phyloP scores from a whole-genome alignment of 108 stramenopile genomes.

The Pseudonitzschia multiseries region DNA sequence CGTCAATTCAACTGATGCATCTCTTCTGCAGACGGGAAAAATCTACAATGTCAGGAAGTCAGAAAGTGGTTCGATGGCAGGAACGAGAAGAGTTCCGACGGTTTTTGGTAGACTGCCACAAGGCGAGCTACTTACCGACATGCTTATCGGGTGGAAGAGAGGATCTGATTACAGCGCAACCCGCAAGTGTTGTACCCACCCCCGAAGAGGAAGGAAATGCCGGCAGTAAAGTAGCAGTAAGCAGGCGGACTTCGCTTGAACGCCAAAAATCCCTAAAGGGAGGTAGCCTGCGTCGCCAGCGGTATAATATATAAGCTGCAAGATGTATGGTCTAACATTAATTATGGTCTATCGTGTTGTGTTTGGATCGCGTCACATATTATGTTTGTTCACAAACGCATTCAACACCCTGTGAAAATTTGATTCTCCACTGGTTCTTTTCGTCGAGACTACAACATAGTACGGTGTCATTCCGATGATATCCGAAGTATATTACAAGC shows the following conservation, averaged over 20 bases:
- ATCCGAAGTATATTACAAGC: too few species aligned
- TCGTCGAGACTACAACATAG: too few species aligned
- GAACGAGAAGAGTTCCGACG: slow-evolving; percentile 69
- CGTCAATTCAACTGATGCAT: slow-evolving; percentile 71
- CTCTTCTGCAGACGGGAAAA: slow-evolving; percentile 71
- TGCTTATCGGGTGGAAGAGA: slow-evolving; percentile 66
- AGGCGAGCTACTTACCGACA: slow-evolving; percentile 83
- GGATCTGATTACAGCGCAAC: slow-evolving; percentile 65
- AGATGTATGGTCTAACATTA: too few species aligned
- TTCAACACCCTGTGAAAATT: background rate
- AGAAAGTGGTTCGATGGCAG: slow-evolving; percentile 66
- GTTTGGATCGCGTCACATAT: too few species aligned
- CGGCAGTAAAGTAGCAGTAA: background rate
- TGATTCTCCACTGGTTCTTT: background rate
- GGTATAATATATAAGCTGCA: background rate
- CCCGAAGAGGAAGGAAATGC: background rate
- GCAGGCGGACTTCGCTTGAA: background rate
- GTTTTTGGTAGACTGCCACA: slow-evolving; percentile 85
- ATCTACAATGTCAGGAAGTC: slow-evolving; percentile 70
- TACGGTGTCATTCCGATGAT: too few species aligned
- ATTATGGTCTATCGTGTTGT: too few species aligned
- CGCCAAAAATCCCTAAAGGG: background rate
- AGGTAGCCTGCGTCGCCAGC: background rate
- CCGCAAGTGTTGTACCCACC: slow-evolving; percentile 50
- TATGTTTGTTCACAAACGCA: background rate